phyloP scores from a whole-genome alignment of 306 rosid genomes.

The Cicer chorassanicum region DNA sequence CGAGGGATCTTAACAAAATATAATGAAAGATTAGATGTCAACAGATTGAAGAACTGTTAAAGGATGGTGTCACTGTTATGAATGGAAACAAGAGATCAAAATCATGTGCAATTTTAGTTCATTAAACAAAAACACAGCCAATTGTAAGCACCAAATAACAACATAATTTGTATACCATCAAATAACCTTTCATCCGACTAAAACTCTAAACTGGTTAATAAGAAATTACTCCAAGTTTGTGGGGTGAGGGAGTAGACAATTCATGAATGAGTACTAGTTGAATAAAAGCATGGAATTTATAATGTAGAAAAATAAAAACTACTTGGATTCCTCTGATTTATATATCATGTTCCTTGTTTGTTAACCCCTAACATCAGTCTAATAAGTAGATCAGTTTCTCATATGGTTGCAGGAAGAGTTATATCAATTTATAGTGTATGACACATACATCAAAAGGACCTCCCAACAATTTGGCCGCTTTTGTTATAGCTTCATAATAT shows the following conservation, averaged over 20 bases:
- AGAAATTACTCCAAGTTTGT: too few relatives aligned
- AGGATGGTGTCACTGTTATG: too few relatives aligned
- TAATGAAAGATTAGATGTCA: too few relatives aligned
- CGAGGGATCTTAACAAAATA: too few relatives aligned
- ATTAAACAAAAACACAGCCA: too few relatives aligned
- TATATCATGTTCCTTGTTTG: conserved; percentile 15
- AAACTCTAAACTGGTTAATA: too few relatives aligned
- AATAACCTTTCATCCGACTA: too few relatives aligned
- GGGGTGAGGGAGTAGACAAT: background rate
- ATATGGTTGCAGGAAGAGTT: conserved; percentile 5
- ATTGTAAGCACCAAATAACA: too few relatives aligned
- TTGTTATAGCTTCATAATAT: conserved; percentile 73
- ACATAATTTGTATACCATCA: too few relatives aligned
- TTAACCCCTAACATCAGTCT: conserved; percentile 9
- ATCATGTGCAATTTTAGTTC: too few relatives aligned
- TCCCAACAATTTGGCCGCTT: conserved; percentile 74
- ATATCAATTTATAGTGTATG: conserved; percentile 31
- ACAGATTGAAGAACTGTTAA: too few relatives aligned
- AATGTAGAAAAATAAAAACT: background rate
- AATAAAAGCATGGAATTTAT: conserved; percentile 26
- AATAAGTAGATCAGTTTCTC: conserved; percentile 15
- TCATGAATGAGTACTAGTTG: conserved; percentile 11
- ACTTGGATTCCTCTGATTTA: conserved; percentile 16
- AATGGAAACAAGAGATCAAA: too few relatives aligned
- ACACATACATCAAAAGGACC: conserved; percentile 66